Base-by-base conservation (phyloP, 345 rosid genomes). In the Lepidium sativum region DNA sequence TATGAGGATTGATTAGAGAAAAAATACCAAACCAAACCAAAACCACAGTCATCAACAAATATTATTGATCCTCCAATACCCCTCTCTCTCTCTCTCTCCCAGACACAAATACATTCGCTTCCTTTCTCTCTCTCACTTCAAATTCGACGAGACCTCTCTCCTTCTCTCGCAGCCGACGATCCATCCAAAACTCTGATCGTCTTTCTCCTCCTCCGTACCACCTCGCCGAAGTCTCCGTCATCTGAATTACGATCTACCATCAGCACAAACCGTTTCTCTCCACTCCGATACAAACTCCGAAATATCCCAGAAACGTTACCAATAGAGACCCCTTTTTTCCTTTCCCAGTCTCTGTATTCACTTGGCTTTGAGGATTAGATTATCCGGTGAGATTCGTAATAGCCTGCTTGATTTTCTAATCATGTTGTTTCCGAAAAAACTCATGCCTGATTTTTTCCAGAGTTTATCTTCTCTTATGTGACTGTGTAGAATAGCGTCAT, bases 341-440 rank as follows among this genome's bases (percentile, higher is more conserved):
- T 25, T 25, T 18, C 23, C 41, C 67, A 67, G 69, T 64, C 75
- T 38, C 64, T 32, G 16, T 61, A 25, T 39, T 56, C 43, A 73
- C 67, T 49, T 59, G 73, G 41, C 74, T 16, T 77, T 75, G 80
- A 66, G 74, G 64, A 45, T 61, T 67, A 48, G 60, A 42, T 54
- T 78, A 47, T 29, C 89, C 85, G 89, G 84, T 82, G 81, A 79
- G 75, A 57, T 47, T 78, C 74, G 31, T 40, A 47, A 57, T 76
- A 79, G 77, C 67, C 84, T 78, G 83, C 76, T 54, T 65, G 70
- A 75, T 80, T 79, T 18, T 29, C 64, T 69, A 67, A 74, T 78
- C 80, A 71, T 79, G 83, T 49, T 29, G 16, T 57, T 31, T 31
- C 12, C 31, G 1, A 4, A 61, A 37, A 23, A 17, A 27, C 5